Evolutionary conservation across 331 rosid species (phyloP), one percentile per base, ranked within the genome.

Genomic region (Spiraea crenata): DNA sequence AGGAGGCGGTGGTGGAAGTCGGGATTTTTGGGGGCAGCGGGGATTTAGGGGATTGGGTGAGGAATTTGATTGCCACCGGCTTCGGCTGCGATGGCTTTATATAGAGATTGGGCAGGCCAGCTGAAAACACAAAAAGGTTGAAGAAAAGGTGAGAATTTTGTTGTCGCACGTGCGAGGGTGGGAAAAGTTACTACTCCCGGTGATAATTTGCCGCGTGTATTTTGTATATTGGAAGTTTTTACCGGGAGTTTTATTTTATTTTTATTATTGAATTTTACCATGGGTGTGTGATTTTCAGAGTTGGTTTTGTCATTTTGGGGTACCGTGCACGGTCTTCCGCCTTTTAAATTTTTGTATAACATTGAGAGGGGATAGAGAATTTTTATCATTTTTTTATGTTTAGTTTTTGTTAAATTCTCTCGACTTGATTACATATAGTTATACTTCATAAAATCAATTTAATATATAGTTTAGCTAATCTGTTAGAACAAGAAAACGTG

Each of bases 1-100:
- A 25, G 31, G 31, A 15, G 31, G 34, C 10, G 8, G 5, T 5
- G 14, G 9, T 5, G 14, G 9, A 61, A 8, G 48, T 16, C 14
- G 31, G 34, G 47, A 14, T 15, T 57, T 61, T 39, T 7, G 15
- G 6, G 65, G 31, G 7, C 47, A 5, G 13, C 65, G 16, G n/a
- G 65, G 10, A n/a, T 61, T 61, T 61, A 61, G 65, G 15, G 63
- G 25, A n/a, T 60, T 60, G 15, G 47, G 44, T 39, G 48, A 61
- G 48, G 16, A n/a, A 7, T 58, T 58, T 41, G 60, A n/a, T 39
- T 50, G 3, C 47, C 61, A 50, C 47, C 72, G 60, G 1, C 60
- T 0, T 25, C 0, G 34, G 60, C 0, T 67, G 44, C 4, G 13
- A 11, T 19, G 50, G 15, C 48, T 38, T 38, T 68, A 68, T 51